Percentiles rank a stretch among this genome's conserved stretches.
Conservation (phyloP, 2,329 filamentous ascomycete genomes). For the Colletotrichum liaoningense region DNA sequence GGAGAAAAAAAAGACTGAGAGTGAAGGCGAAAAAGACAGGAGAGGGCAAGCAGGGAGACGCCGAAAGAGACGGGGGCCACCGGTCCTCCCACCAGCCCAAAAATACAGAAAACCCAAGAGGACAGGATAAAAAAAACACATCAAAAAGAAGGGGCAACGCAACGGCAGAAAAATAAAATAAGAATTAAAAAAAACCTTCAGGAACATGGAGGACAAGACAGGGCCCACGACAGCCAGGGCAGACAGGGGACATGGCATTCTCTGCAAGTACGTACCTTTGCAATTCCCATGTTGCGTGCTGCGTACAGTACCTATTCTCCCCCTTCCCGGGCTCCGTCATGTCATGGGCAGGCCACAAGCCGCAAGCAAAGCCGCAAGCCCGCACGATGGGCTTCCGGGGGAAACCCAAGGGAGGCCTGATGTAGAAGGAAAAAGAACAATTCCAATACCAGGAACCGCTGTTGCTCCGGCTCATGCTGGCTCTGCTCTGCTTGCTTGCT, state of each 20-base stretch:
- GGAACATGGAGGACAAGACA: conserved; percentile 3
- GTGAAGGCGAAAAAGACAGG: background rate
- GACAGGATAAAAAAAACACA: background rate
- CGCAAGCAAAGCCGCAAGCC: too few relatives aligned
- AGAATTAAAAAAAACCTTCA: conserved; percentile 10
- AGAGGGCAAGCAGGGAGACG: conserved; percentile 12
- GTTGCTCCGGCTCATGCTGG: background rate
- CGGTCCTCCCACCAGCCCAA: background rate
- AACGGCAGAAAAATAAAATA: background rate
- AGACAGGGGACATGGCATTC: background rate
- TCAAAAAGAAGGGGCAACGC: too few relatives aligned
- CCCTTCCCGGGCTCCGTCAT: conserved; percentile 2
- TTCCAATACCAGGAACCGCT: conserved; percentile 29
- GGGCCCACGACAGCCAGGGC: conserved; percentile 1
- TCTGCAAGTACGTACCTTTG: conserved; percentile 13
- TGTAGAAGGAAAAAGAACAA: conserved; percentile 33
- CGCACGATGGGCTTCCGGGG: conserved; percentile 4
- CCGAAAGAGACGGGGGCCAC: conserved; percentile 8
- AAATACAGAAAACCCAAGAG: background rate
- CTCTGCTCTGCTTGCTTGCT: background rate
- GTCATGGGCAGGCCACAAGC: background rate
- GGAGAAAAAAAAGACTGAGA: background rate
- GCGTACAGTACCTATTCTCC: background rate
- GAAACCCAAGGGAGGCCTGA: conserved; percentile 26
- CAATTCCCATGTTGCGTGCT: too few relatives aligned